These are phyloP conservation scores for Albugo candida DNA, from an alignment of 352 stramenopile genomes.

Conservation along the genomic window DNA sequence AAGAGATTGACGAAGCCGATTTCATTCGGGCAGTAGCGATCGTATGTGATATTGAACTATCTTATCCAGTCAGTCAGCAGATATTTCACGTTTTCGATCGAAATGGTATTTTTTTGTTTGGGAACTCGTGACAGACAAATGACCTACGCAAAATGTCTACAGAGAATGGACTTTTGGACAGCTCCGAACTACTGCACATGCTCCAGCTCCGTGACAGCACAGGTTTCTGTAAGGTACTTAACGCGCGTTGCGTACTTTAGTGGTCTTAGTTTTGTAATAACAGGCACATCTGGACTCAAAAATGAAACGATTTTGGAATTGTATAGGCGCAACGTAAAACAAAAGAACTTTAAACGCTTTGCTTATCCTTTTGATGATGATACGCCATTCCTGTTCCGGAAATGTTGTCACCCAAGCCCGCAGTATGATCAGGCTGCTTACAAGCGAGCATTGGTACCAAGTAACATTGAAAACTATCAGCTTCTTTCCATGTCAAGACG, in stretches of 20 bases:
- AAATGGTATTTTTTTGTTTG: constrained; percentile 17
- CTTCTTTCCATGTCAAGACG: constrained; percentile 41
- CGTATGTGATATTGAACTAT: constrained; percentile 41
- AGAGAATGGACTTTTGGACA: too few species aligned
- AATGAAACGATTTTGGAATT: too few species aligned
- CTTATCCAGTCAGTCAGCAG: constrained; percentile 45
- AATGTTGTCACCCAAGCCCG: constrained; percentile 71
- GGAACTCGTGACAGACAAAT: too few species aligned
- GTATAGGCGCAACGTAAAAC: too few species aligned
- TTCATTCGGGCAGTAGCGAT: constrained; percentile 47
- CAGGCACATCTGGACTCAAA: too few species aligned
- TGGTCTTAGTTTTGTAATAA: too few species aligned
- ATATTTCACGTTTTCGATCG: constrained; percentile 57
- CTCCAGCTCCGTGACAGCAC: too few species aligned
- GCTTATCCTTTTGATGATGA: constrained; percentile 22
- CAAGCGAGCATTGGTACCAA: constrained; percentile 67
- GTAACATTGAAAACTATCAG: constrained; percentile 47
- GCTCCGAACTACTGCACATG: too few species aligned
- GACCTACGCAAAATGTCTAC: too few species aligned
- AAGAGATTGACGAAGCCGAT: constrained; percentile 54
- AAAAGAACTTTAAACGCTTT: too few species aligned
- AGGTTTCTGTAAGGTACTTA: too few species aligned
- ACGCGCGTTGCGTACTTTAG: too few species aligned
- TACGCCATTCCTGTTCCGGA: constrained; percentile 69
- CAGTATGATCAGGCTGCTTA: constrained; percentile 63